Evolutionary conservation across 345 rosid genomes (phyloP), one percentile per base, ranked within the genome.

Genomic region (Pugionium dolabratum): DNA sequence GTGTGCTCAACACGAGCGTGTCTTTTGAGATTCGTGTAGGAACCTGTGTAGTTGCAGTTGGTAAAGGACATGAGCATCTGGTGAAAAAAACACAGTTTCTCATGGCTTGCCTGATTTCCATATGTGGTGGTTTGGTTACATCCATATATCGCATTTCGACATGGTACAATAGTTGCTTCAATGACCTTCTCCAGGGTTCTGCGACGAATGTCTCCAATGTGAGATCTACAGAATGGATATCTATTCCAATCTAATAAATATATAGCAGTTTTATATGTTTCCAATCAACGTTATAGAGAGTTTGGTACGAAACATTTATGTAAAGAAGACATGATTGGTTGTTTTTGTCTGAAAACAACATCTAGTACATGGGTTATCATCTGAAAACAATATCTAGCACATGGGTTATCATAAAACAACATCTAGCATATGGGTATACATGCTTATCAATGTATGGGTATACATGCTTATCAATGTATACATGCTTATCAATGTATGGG

Each of bases 41-140:
- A 74, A 36, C 80, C 84, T 1, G 58, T 2, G 41, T 69, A 81
- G 75, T 39, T 39, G 75, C 90, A 85, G 44, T 31, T 5, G 44
- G 7, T 18, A 80, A 1, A n/a, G 90, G 94, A 79, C 94, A 87
- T 0, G 70, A 42, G 50, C 84, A 76, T 1, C 82, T 80, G 4
- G 42, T 35, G 54, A 41, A 65, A 27, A 26, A 5, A 40, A 18
- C 86, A 83, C 1, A 11, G 10, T 58, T 77, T 79, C 69, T 77
- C 88, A 2, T 85, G 86, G 43, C 47, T 72, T 10, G 31, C 58
- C 45, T 69, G 71, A 54, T 64, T 33, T 40, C 67, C 56, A 54
- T 69, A 83, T 27, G 51, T 48, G 42, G 67, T 31, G 10, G 40
- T 46, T 61, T 50, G 74, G 39, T 25, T 39, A 55, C 86, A 86